Evolutionary conservation across 305 asterid genomes (phyloP).

Genomic region (Rubia occidens): DNA sequence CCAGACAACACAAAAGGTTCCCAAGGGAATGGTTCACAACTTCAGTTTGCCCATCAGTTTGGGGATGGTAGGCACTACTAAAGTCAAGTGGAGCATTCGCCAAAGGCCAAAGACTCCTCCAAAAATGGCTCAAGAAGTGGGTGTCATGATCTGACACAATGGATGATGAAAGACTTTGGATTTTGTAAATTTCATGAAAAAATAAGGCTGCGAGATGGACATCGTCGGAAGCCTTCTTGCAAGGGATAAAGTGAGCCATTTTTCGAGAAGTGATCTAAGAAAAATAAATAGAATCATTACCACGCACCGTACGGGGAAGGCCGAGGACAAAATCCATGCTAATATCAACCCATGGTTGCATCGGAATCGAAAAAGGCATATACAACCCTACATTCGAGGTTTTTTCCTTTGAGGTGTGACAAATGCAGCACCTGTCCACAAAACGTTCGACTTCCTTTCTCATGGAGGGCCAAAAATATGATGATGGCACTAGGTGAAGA

Average conservation of each 20-base stretch:
- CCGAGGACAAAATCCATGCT: background rate
- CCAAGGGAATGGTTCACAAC: too few relatives aligned
- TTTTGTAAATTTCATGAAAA: background rate
- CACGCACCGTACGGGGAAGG: background rate
- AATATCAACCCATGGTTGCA: background rate
- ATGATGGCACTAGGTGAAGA: too few relatives aligned
- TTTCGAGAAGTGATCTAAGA: background rate
- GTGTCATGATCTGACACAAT: too few relatives aligned
- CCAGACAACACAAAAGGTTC: too few relatives aligned
- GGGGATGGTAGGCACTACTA: too few relatives aligned
- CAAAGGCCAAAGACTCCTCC: too few relatives aligned
- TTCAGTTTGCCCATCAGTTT: too few relatives aligned
- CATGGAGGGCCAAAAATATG: background rate
- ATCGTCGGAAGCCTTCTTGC: background rate
- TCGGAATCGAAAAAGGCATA: background rate
- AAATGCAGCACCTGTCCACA: background rate
- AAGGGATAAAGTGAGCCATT: background rate
- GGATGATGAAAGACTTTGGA: too few relatives aligned
- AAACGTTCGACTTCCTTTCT: background rate
- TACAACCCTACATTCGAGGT: background rate
- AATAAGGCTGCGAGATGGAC: background rate
- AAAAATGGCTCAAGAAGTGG: too few relatives aligned
- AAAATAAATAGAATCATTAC: background rate
- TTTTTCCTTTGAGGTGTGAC: background rate
- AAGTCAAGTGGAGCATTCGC: too few relatives aligned